Evolutionary conservation across 225 moss, liverwort and hornwort genomes (phyloP).

Genomic region (Bryum argenteum): DNA sequence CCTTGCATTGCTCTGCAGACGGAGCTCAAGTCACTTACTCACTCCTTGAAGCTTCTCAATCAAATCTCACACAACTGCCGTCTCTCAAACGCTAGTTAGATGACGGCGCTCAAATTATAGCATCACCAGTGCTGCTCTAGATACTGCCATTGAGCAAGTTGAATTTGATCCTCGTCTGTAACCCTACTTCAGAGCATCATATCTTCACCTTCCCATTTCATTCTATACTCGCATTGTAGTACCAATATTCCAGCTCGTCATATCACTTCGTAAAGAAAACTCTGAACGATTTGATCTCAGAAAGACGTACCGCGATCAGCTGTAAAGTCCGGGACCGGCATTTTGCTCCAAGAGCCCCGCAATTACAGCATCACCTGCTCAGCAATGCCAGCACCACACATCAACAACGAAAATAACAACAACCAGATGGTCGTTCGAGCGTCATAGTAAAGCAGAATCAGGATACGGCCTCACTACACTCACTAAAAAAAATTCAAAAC

Average conservation of each 20-base stretch:
- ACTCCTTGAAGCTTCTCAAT: neutral
- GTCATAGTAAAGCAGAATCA: neutral
- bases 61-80: neutral
- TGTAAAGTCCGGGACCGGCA: constrained; percentile 61
- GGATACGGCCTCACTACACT: neutral
- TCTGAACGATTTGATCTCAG: constrained; percentile 3
- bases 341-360: constrained; percentile 31
- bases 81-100: neutral
- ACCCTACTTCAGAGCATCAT: neutral
- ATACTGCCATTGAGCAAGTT: neutral
- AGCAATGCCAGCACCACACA: neutral
- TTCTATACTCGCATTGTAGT: neutral
- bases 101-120: constrained; percentile 4
- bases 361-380: constrained; percentile 29
- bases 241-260: neutral
- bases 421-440: neutral
- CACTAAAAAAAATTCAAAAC: neutral
- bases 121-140: neutral
- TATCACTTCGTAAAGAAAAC: neutral
- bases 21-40: constrained; percentile 18
- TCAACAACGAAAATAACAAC: neutral
- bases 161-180: no score
- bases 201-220: neutral
- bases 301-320: constrained; percentile 58
- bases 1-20: constrained; percentile 68